A percentile compares a stretch with the other conserved stretches of the same genome.
Evolutionary conservation across 2,329 filamentous ascomycete genomes (phyloP).

Genomic region (Calonectria crousiana): DNA sequence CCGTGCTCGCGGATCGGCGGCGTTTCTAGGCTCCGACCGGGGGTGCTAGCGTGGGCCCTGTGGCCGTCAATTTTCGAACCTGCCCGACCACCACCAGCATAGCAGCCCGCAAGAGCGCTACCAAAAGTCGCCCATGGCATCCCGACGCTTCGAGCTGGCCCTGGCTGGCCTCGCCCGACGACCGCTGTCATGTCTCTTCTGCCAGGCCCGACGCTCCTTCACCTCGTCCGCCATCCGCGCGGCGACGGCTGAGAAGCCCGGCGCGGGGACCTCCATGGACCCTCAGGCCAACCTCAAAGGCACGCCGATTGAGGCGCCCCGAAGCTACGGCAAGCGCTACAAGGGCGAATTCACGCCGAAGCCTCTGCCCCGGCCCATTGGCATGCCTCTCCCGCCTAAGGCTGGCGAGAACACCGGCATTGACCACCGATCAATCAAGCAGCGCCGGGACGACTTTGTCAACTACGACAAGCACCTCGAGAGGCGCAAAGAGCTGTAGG

Average conservation of each 20-base stretch:
- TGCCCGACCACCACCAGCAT: slow-evolving; percentile 10
- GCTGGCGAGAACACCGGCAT: slow-evolving; percentile 86
- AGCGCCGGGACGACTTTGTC: slow-evolving; percentile 84
- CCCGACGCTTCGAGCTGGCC: slow-evolving; percentile 48
- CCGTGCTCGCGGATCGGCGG: slow-evolving; percentile 32
- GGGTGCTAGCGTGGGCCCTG: slow-evolving; percentile 5
- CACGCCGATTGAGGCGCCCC: slow-evolving; percentile 68
- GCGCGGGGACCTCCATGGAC: slow-evolving; percentile 51
- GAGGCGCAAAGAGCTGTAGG: slow-evolving; percentile 80
- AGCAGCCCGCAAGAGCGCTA: slow-evolving; percentile 25
- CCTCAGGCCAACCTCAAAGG: slow-evolving; percentile 55
- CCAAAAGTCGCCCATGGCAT: slow-evolving; percentile 44
- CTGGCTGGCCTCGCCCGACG: slow-evolving; percentile 46
- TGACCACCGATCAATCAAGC: slow-evolving; percentile 73
- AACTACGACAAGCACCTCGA: slow-evolving; percentile 87
- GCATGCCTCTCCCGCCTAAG: slow-evolving; percentile 79
- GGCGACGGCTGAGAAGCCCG: slow-evolving; percentile 50
- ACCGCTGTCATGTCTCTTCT: slow-evolving; percentile 59
- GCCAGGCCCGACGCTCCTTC: slow-evolving; percentile 65
- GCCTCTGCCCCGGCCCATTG: slow-evolving; percentile 80
- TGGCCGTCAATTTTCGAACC: slow-evolving; percentile 39
- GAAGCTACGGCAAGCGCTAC: slow-evolving; percentile 68
- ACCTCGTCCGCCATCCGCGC: slow-evolving; percentile 55
- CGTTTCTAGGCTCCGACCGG: slow-evolving; percentile 28
- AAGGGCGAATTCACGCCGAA: slow-evolving; percentile 68